phyloP scores from a whole-genome alignment of 192 early-diverging fungal species.

The Globomyces pollinis-pini region DNA sequence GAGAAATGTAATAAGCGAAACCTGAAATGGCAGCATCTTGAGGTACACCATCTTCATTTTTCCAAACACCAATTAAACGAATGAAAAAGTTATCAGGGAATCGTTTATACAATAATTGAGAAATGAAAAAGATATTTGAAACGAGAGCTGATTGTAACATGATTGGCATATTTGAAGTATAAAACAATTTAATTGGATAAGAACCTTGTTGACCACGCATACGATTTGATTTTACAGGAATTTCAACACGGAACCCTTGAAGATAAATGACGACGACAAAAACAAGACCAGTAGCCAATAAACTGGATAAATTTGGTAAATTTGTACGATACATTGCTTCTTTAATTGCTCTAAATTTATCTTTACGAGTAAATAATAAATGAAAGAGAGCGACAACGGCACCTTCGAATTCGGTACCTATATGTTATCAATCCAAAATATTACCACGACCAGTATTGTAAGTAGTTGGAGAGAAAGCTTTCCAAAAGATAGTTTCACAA shows the following conservation, averaged over 20 bases:
- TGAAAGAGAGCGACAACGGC: conserved; percentile 94
- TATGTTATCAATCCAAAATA: background rate
- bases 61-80: conserved; percentile 92
- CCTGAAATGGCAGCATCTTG: conserved; percentile 90
- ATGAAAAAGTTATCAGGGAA: conserved; percentile 96
- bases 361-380: conserved; percentile 84
- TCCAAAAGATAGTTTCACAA: conserved; percentile 99
- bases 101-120: conserved; percentile 94
- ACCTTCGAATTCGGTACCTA: conserved; percentile 94
- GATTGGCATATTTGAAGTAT: conserved; percentile 99
- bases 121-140: conserved; percentile 97
- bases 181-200: conserved; percentile 99
- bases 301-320: conserved; percentile 62
- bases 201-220: conserved; percentile 96
- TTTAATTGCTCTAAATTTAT: conserved; percentile 94
- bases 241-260: conserved; percentile 99
- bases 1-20: conserved; percentile 97
- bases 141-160: conserved; percentile 98
- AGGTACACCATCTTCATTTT: conserved; percentile 86
- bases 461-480: conserved; percentile 95
- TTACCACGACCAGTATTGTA: conserved; percentile 81
- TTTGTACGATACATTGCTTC: conserved; percentile 92
- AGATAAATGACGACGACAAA: conserved; percentile 68
- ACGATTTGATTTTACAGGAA: conserved; percentile 93
- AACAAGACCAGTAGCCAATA: conserved; percentile 82